Percentiles rank a stretch among this genome's conserved stretches.
phyloP scores from a whole-genome alignment of 495 filamentous ascomycete species.

The Xylaria longipes region DNA sequence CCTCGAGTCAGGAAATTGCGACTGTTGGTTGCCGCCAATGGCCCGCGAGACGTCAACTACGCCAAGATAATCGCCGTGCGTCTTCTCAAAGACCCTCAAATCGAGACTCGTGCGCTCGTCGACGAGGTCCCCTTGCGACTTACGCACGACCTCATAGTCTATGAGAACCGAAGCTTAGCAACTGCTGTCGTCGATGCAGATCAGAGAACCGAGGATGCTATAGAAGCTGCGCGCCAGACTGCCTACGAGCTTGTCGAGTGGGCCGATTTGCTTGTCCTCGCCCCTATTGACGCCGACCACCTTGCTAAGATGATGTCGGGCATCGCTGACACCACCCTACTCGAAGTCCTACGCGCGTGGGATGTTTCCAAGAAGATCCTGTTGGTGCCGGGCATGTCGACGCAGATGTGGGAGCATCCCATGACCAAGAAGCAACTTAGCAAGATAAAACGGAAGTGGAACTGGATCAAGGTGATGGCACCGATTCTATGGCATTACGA shows the following conservation, averaged over 20 bases:
- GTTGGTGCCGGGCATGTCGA: conserved; percentile 82
- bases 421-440: conserved; percentile 81
- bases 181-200: conserved; percentile 33
- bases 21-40: conserved; percentile 60
- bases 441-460: conserved; percentile 80
- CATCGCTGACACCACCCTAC: conserved; percentile 72
- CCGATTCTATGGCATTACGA: conserved; percentile 79
- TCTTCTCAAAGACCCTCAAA: conserved; percentile 60
- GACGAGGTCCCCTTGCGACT: conserved; percentile 59
- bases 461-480: conserved; percentile 74
- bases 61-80: conserved; percentile 61
- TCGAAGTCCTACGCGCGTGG: conserved; percentile 81
- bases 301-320: conserved; percentile 85
- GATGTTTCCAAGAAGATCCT: conserved; percentile 82
- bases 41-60: conserved; percentile 56
- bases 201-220: conserved; percentile 44
- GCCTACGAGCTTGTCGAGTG: conserved; percentile 79
- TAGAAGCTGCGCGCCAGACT: conserved; percentile 55
- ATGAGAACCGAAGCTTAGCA: conserved; percentile 51
- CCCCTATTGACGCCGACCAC: conserved; percentile 81
- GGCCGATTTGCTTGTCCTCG: conserved; percentile 84
- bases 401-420: conserved; percentile 83
- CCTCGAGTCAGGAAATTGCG: conserved; percentile 53
- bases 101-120: conserved; percentile 60
- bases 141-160: conserved; percentile 57